Conservation (phyloP, 768 basidiomycete genomes). For the Rickenella mellea region DNA sequence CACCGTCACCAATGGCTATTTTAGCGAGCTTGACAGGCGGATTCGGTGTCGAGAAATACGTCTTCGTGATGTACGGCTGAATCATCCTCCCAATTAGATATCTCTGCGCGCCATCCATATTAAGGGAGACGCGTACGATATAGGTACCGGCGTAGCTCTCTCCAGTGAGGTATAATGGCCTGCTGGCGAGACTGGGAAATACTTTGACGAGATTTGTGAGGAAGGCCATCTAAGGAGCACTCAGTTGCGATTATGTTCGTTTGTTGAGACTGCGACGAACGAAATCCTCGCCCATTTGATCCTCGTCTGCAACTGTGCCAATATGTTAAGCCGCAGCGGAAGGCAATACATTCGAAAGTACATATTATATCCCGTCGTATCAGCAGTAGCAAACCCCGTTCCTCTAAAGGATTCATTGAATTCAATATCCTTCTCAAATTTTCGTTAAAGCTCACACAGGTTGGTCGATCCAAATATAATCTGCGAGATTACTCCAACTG, state of each 20-base stretch:
- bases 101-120: too few species aligned
- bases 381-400: slow-evolving; percentile 55
- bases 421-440: slow-evolving; percentile 1
- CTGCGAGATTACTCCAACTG: slow-evolving; percentile 51
- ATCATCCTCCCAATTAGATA: not conserved
- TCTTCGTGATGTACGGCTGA: slow-evolving; percentile 69
- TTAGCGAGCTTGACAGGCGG: slow-evolving; percentile 63
- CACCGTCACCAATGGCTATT: slow-evolving; percentile 64
- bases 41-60: slow-evolving; percentile 50
- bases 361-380: slow-evolving; percentile 50
- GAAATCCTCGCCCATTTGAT: slow-evolving; percentile 50
- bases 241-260: not conserved
- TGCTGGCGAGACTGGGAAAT: slow-evolving; percentile 56
- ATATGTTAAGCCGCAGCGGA: slow-evolving; percentile 1
- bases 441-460: slow-evolving; percentile 36
- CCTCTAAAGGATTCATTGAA: slow-evolving; percentile 27
- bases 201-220: slow-evolving; percentile 62
- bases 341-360: not conserved
- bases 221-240: slow-evolving; percentile 60
- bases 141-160: slow-evolving; percentile 73
- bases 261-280: slow-evolving; percentile 20
- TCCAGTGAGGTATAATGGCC: slow-evolving; percentile 61
- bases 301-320: slow-evolving; percentile 43
- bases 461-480: slow-evolving; percentile 69
- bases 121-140: slow-evolving; percentile 33